Evolutionary conservation across 495 filamentous ascomycete species (phyloP).

Genomic region (Parathielavia hyrcaniae): DNA sequence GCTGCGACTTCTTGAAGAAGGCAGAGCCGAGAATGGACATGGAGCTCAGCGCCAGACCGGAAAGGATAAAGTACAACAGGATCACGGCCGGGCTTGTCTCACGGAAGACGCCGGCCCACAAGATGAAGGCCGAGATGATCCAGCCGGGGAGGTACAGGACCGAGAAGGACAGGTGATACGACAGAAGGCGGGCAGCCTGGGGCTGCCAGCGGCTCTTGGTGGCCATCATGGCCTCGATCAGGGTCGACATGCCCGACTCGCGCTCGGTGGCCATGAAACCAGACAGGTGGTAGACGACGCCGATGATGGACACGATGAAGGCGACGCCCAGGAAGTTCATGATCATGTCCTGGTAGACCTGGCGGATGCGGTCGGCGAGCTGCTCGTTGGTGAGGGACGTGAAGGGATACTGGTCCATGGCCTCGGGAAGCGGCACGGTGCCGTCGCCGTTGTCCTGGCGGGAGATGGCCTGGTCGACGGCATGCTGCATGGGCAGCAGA

Average conservation of each 20-base stretch:
- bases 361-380: conserved; percentile 53
- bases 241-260: conserved; percentile 70
- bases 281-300: conserved; percentile 67
- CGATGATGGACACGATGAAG: conserved; percentile 62
- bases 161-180: conserved; percentile 63
- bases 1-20: conserved; percentile 72
- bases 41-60: conserved; percentile 58
- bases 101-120: conserved; percentile 56
- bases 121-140: conserved; percentile 59
- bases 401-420: conserved; percentile 62
- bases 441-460: conserved; percentile 40
- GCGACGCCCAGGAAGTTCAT: conserved; percentile 62
- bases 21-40: conserved; percentile 64
- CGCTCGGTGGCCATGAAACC: conserved; percentile 72
- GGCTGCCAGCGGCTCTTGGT: conserved; percentile 58
- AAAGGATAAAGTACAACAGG: conserved; percentile 56
- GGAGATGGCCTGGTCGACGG: conserved; percentile 68
- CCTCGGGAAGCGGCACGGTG: conserved; percentile 37
- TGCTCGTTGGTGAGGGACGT: conserved; percentile 62
- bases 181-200: conserved; percentile 59
- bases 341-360: conserved; percentile 61
- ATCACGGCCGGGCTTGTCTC: conserved; percentile 54
- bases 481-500: conserved; percentile 67
- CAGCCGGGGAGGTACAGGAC: conserved; percentile 63
- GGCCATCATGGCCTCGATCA: conserved; percentile 78